Percentiles rank a stretch among this genome's conserved stretches.
Evolutionary conservation across 2,329 filamentous ascomycete species (phyloP).

Genomic region (Ascochyta pisi): DNA sequence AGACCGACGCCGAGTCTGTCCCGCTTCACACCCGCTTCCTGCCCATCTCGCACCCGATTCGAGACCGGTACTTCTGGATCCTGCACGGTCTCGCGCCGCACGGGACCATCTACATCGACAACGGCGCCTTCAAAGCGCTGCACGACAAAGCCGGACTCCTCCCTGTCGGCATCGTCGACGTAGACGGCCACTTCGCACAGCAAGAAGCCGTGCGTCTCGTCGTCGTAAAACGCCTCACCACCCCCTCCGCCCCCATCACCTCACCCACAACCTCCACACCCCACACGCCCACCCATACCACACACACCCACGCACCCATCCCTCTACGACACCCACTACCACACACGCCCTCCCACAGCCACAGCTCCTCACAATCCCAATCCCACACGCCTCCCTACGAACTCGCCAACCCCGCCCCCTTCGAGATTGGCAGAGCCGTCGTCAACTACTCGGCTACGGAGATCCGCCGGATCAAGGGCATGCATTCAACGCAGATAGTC

Average conservation of each 20-base stretch:
- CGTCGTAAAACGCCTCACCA: conserved; percentile 69
- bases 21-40: conserved; percentile 93
- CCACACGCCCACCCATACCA: conserved; percentile 17
- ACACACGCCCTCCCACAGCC: conserved; percentile 13
- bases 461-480: conserved; percentile 82
- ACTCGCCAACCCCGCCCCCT: conserved; percentile 45
- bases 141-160: conserved; percentile 84
- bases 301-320: conserved; percentile 28
- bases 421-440: conserved; percentile 84
- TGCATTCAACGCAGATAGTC: conserved; percentile 81
- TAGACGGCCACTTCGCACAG: conserved; percentile 86
- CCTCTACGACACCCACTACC: conserved; percentile 27
- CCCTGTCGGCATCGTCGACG: conserved; percentile 87
- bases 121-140: conserved; percentile 83
- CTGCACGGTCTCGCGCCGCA: conserved; percentile 89
- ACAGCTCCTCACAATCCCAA: conserved; percentile 14
- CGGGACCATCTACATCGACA: conserved; percentile 90
- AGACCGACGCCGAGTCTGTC: conserved; percentile 32
- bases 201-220: conserved; percentile 90
- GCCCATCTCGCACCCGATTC: conserved; percentile 81
- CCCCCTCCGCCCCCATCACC: conserved; percentile 13
- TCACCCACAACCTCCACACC: not conserved
- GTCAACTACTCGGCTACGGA: conserved; percentile 93
- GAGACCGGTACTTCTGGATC: conserved; percentile 96
- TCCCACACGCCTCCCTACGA: conserved; percentile 35